These are phyloP conservation scores for Pulveroboletus sp. DNA, from an alignment of 768 basidiomycete genomes.

Conservation along the genomic window DNA sequence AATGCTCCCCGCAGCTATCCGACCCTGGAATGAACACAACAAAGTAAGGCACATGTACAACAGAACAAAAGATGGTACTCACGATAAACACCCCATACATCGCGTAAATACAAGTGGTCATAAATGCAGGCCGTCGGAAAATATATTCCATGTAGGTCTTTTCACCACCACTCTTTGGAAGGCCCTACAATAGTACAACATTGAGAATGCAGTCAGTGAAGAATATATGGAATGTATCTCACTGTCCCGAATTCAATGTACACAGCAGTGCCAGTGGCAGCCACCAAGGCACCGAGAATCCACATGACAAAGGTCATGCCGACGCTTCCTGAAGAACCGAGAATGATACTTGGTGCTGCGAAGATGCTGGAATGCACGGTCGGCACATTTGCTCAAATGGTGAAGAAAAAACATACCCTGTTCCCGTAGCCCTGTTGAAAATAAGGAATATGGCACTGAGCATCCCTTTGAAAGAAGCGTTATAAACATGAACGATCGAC, in stretches of 20 bases:
- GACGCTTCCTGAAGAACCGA: conserved; percentile 66
- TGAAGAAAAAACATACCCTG: conserved; percentile 44
- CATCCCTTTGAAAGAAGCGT: conserved; percentile 16
- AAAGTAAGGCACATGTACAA: neutral
- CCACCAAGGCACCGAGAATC: conserved; percentile 66
- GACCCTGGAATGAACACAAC: conserved; percentile 40
- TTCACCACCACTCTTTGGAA: conserved; percentile 72
- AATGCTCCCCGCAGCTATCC: conserved; percentile 54
- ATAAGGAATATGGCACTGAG: conserved; percentile 62
- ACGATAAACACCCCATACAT: conserved; percentile 60
- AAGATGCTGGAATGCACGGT: conserved; percentile 51
- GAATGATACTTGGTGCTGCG: conserved; percentile 65
- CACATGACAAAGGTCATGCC: conserved; percentile 69
- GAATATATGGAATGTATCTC: conserved; percentile 13
- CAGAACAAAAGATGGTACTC: conserved; percentile 18
- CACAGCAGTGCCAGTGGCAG: conserved; percentile 64
- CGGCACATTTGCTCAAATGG: neutral
- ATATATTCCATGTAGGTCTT: conserved; percentile 75
- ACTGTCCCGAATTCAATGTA: conserved; percentile 78
- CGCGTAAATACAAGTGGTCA: conserved; percentile 58
- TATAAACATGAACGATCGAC: neutral
- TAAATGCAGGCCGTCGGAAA: conserved; percentile 59
- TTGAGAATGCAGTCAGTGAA: neutral
- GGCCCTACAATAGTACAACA: conserved; percentile 39
- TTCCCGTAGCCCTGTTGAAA: conserved; percentile 72